Evolutionary conservation across 805 yeast genomes (phyloP).

Genomic region (Clavispora carvajalis): DNA sequence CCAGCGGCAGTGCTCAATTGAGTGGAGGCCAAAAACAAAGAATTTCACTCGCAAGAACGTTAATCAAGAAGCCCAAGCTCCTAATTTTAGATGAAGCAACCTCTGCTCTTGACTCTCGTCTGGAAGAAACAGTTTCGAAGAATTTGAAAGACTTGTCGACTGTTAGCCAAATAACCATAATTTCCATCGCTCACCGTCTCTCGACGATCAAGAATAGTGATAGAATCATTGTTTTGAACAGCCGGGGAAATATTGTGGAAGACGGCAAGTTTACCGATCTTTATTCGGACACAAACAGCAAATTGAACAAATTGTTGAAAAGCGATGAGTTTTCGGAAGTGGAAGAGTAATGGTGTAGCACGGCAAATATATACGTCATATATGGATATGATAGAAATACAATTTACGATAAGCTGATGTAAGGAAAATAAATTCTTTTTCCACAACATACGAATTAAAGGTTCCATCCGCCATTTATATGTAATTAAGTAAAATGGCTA

Average conservation of each 20-base stretch:
- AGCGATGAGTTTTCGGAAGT: constrained; percentile 17
- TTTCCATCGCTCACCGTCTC: constrained; percentile 87
- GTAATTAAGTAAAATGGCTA: too few species aligned
- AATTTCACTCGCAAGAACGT: constrained; percentile 84
- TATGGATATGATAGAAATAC: not conserved
- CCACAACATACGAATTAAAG: too few species aligned
- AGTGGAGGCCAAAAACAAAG: constrained; percentile 96
- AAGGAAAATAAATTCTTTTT: too few species aligned
- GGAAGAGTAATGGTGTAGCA: not conserved
- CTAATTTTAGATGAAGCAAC: constrained; percentile 91
- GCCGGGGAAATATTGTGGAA: constrained; percentile 54
- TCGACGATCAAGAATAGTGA: constrained; percentile 83
- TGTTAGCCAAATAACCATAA: constrained; percentile 52
- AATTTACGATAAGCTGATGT: too few species aligned
- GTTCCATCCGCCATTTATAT: too few species aligned
- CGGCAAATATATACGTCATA: not conserved
- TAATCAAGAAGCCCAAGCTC: constrained; percentile 73
- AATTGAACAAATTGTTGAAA: constrained; percentile 39
- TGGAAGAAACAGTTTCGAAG: constrained; percentile 78
- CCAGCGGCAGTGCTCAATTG: constrained; percentile 70
- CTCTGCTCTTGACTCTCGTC: constrained; percentile 83
- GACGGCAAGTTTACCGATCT: constrained; percentile 60
- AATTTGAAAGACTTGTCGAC: constrained; percentile 55
- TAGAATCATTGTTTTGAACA: constrained; percentile 64
- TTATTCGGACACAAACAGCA: constrained; percentile 39